A percentile compares a stretch with the other conserved stretches of the same genome.
phyloP scores from a whole-genome alignment of 306 rosid species.

The Boehmeria nivea region DNA sequence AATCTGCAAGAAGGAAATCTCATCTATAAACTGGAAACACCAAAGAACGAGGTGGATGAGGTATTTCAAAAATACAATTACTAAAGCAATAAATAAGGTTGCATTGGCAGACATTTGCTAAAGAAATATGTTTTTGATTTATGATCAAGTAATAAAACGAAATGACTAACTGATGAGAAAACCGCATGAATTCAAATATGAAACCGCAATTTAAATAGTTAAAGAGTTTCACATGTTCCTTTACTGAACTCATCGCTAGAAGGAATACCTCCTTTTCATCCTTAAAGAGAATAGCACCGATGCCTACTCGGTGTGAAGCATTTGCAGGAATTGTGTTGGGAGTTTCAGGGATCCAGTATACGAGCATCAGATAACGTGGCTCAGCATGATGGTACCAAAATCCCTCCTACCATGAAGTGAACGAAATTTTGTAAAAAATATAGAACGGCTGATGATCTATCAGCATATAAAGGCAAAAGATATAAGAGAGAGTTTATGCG shows the following conservation, averaged over 20 bases:
- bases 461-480: neutral
- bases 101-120: neutral
- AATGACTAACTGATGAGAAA: neutral
- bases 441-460: neutral
- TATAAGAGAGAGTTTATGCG: neutral
- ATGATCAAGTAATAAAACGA: neutral
- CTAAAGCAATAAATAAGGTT: no score
- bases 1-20: constrained; percentile 34
- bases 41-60: neutral
- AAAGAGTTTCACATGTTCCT: neutral
- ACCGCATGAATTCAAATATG: neutral
- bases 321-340: constrained; percentile 67
- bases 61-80: no score
- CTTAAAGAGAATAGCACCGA: constrained; percentile 71
- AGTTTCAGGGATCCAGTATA: constrained; percentile 66
- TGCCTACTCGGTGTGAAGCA: constrained; percentile 72
- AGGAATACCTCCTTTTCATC: constrained; percentile 61
- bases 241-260: neutral
- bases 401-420: constrained; percentile 51
- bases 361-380: constrained; percentile 81
- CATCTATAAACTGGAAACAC: constrained; percentile 7
- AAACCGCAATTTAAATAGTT: neutral
- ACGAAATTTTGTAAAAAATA: neutral
- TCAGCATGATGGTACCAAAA: constrained; percentile 92
- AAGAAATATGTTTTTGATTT: neutral